Percentiles rank a stretch among this genome's conserved stretches.
These are phyloP conservation scores for Halenospora varia DNA, from an alignment of 495 filamentous ascomycete species.

Conservation along the genomic window DNA sequence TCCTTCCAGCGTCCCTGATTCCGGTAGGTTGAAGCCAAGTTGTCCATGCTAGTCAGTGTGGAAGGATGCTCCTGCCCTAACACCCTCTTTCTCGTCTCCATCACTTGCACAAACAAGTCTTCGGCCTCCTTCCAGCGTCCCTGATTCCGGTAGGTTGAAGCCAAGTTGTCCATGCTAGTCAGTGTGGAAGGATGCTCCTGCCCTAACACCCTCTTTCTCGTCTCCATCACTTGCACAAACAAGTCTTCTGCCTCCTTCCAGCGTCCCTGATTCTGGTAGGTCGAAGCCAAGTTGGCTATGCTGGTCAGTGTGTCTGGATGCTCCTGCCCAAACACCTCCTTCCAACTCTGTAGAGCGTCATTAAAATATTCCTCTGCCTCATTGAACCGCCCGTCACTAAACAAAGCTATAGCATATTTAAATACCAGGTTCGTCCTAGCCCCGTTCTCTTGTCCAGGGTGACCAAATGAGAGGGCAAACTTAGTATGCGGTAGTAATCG, in stretches of 20 bases:
- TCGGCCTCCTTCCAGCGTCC: constrained; percentile 6
- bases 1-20: constrained; percentile 4
- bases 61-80: constrained; percentile 21
- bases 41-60: constrained; percentile 24
- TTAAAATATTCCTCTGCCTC: constrained; percentile 5
- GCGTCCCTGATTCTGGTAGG: constrained; percentile 25
- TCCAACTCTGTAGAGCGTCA: constrained; percentile 22
- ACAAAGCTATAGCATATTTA: constrained; percentile 3
- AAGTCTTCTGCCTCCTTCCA: constrained; percentile 18
- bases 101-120: constrained; percentile 1
- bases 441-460: not conserved
- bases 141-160: constrained; percentile 7
- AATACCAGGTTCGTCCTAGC: constrained; percentile 1
- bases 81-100: constrained; percentile 10
- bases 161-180: constrained; percentile 8
- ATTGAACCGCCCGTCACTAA: constrained; percentile 13
- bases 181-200: constrained; percentile 14
- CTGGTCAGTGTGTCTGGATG: constrained; percentile 29
- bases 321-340: constrained; percentile 20
- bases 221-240: constrained; percentile 11
- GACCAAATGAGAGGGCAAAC: constrained; percentile 10
- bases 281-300: constrained; percentile 26
- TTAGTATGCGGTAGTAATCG: constrained; percentile 11
- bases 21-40: constrained; percentile 18
- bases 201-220: constrained; percentile 10